Evolutionary conservation across 352 stramenopile species (phyloP), one percentile per base, ranked within the genome.

Genomic region (Pythium myriotylum): DNA sequence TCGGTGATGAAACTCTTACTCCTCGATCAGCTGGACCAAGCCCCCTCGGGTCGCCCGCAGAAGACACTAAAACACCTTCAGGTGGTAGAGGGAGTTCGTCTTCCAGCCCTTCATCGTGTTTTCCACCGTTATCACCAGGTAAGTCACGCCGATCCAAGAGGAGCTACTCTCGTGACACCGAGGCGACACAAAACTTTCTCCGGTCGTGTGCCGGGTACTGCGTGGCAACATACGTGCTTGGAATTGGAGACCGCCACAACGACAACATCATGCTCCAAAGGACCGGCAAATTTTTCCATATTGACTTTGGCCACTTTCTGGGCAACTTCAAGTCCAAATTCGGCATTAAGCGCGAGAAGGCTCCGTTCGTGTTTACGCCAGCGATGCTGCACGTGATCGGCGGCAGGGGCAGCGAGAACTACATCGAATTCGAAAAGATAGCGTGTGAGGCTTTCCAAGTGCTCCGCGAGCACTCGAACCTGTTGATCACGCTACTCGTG

Each of bases 261-360:
- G 94, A 98, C 68, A 98, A 98, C 66, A 85, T 98, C 51, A 98
- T 98, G 95, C 71, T 98, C 45, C 96, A 96, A 63, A 78, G 80
- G 17, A 88, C 92, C 5, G 95, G 95, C 0, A 96, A 95, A 59
- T 84, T 98, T 22, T 98, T 98, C 72, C 95, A 98, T 82, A 98
- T 98, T 51, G 95, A 98, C 54, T 98, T 98, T 65, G 95, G 95
- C 1, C 94, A 98, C 63, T 97, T 98, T 51, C 68, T 98, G 24
- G 93, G 93, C n/a, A 96, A 98, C 48, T 98, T 97, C 71, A 98
- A 98, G 72, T 89, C 74, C 22, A 98, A 97, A 59, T 58, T 96
- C 14, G 94, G 94, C 9, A 81, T 97, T 40, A 96, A 97, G 63
- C 76, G 92, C 7, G 94, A 98, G 64, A 84, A 85, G 23, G 83